Percentiles rank a stretch among this genome's conserved stretches.
Conservation (phyloP, 345 rosid genomes). For the Ricinus communis region DNA sequence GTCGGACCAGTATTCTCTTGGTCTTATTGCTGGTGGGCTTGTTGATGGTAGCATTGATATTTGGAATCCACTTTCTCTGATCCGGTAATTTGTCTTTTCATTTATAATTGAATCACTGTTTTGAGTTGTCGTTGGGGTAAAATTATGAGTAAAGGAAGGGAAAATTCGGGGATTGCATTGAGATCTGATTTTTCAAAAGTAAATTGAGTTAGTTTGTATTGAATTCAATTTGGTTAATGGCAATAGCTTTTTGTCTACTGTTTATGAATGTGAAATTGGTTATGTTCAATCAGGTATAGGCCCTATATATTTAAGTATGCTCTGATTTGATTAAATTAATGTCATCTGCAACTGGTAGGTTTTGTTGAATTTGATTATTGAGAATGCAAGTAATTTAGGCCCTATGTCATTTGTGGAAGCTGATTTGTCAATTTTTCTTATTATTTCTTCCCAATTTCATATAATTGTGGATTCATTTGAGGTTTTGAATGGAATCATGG, state of each 20-base stretch:
- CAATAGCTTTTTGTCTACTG: background rate
- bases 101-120: slow-evolving; percentile 3
- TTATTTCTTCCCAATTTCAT: background rate
- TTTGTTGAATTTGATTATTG: background rate
- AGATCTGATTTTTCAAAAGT: slow-evolving; percentile 4
- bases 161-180: background rate
- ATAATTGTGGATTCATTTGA: background rate
- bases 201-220: background rate
- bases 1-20: slow-evolving; percentile 71
- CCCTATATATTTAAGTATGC: background rate
- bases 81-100: slow-evolving; percentile 46
- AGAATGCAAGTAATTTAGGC: background rate
- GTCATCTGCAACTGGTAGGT: background rate
- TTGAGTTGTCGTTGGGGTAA: background rate
- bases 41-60: slow-evolving; percentile 85
- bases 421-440: background rate
- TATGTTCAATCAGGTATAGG: background rate
- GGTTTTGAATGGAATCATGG: background rate
- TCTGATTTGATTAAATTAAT: slow-evolving; percentile 5
- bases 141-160: background rate
- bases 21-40: slow-evolving; percentile 94
- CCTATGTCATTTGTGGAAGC: too few species aligned
- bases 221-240: slow-evolving; percentile 3
- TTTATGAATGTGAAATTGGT: background rate
- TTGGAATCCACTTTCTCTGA: slow-evolving; percentile 80